Conservation (phyloP, 2,329 filamentous ascomycete genomes). For the Verticillium isaacii region DNA sequence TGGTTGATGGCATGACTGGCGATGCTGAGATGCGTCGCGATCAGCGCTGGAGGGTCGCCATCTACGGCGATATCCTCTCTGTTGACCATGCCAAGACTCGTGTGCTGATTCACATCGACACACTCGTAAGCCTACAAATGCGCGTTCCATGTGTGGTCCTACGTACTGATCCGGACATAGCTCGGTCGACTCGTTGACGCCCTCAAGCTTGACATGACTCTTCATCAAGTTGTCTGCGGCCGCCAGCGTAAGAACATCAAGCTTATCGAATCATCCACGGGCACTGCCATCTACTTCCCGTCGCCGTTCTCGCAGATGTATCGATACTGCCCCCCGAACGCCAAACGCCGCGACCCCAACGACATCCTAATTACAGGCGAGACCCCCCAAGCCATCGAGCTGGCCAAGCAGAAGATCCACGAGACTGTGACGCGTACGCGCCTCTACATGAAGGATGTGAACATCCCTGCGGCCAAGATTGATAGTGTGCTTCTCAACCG, state of each 20-base stretch:
- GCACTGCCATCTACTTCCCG: conserved; percentile 97
- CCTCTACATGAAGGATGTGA: conserved; percentile 86
- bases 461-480: conserved; percentile 85
- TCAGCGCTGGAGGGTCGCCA: conserved; percentile 84
- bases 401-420: conserved; percentile 87
- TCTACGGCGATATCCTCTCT: conserved; percentile 93
- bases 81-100: conserved; percentile 96
- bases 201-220: conserved; percentile 75
- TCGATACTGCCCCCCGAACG: conserved; percentile 80
- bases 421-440: conserved; percentile 79
- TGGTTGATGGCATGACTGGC: conserved; percentile 69
- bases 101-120: conserved; percentile 94
- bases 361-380: conserved; percentile 96
- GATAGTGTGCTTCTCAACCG: conserved; percentile 89
- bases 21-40: conserved; percentile 81
- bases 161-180: conserved; percentile 30
- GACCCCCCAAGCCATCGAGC: conserved; percentile 73
- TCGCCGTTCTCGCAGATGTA: conserved; percentile 90
- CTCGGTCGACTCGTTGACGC: conserved; percentile 72
- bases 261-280: conserved; percentile 89
- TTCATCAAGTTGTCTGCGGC: conserved; percentile 90
- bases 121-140: conserved; percentile 55
- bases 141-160: background rate
- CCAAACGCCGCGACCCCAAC: conserved; percentile 74
- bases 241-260: conserved; percentile 97